A percentile compares a stretch with the other conserved stretches of the same genome.
Evolutionary conservation across 1,284 basidiomycete species (phyloP).

Genomic region (Flammula alnicola): DNA sequence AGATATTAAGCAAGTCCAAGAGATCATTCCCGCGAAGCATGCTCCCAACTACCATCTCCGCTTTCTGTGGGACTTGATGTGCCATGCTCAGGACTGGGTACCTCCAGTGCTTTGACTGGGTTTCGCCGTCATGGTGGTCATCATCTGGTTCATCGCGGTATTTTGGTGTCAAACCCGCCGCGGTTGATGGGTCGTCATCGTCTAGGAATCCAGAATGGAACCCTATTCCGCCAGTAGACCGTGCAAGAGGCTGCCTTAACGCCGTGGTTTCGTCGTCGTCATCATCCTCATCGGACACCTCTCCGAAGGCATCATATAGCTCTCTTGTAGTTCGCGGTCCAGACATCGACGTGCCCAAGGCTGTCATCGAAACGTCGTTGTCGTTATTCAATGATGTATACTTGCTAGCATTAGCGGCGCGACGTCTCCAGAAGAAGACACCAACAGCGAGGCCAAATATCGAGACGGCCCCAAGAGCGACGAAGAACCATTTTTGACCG

Average conservation of each 20-base stretch:
- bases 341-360: conserved; percentile 47
- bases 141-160: conserved; percentile 67
- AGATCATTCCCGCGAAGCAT: conserved; percentile 44
- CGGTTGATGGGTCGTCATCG: conserved; percentile 57
- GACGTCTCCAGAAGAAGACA: conserved; percentile 74
- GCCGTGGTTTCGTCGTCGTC: conserved; percentile 72
- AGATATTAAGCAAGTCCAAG: conserved; percentile 14
- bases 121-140: conserved; percentile 17
- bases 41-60: conserved; percentile 75
- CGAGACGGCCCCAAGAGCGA: conserved; percentile 70
- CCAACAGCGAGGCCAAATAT: conserved; percentile 72
- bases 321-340: conserved; percentile 75
- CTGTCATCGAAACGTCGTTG: conserved; percentile 78
- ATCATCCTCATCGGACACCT: conserved; percentile 78
- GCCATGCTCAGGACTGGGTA: conserved; percentile 25
- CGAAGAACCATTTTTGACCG: conserved; percentile 86
- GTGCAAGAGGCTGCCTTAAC: conserved; percentile 41
- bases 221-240: conserved; percentile 33
- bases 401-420: conserved; percentile 51
- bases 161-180: conserved; percentile 40
- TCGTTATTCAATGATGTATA: conserved; percentile 70
- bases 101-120: conserved; percentile 16
- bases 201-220: conserved; percentile 72
- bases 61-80: conserved; percentile 54
- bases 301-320: conserved; percentile 91